phyloP scores from a whole-genome alignment of 1,284 basidiomycete species.

The Megacollybia platyphylla region DNA sequence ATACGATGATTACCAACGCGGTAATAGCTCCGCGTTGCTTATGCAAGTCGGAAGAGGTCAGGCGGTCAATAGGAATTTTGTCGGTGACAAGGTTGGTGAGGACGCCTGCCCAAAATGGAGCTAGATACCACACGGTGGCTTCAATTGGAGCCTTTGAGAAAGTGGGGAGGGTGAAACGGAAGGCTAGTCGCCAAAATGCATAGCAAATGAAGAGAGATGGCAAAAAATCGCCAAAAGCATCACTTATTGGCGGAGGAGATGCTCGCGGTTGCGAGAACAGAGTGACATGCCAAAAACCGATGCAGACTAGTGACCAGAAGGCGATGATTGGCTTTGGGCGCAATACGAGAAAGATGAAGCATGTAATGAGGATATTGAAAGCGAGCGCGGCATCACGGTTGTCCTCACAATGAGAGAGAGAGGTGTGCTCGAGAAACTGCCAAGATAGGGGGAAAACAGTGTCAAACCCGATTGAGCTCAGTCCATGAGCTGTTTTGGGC shows the following conservation, averaged over 20 bases:
- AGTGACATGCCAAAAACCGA: slow-evolving; percentile 81
- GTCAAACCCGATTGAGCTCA: slow-evolving; percentile 59
- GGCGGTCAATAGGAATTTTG: slow-evolving; percentile 62
- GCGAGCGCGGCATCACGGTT: slow-evolving; percentile 54
- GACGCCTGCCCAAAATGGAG: slow-evolving; percentile 73
- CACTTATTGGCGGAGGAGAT: slow-evolving; percentile 55
- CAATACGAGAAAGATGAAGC: slow-evolving; percentile 58
- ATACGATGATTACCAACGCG: slow-evolving; percentile 58
- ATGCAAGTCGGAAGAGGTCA: slow-evolving; percentile 58
- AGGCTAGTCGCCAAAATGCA: slow-evolving; percentile 67
- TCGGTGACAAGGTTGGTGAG: slow-evolving; percentile 53
- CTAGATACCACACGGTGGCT: slow-evolving; percentile 61
- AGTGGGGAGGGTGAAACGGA: slow-evolving; percentile 63
- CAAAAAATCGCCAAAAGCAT: slow-evolving; percentile 66
- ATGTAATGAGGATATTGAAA: slow-evolving; percentile 59
- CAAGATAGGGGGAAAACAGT: slow-evolving; percentile 57
- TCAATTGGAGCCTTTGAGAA: slow-evolving; percentile 65
- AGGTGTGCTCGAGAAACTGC: slow-evolving; percentile 22
- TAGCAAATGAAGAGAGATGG: slow-evolving; percentile 73
- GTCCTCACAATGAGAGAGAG: slow-evolving; percentile 57
- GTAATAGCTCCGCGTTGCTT: slow-evolving; percentile 61
- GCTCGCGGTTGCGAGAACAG: slow-evolving; percentile 70
- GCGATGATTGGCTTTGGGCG: slow-evolving; percentile 61
- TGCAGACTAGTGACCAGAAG: slow-evolving; percentile 71
- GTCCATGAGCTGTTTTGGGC: slow-evolving; percentile 45